phyloP scores from a whole-genome alignment of 208 protist species.

The Leishmania mexicana region DNA sequence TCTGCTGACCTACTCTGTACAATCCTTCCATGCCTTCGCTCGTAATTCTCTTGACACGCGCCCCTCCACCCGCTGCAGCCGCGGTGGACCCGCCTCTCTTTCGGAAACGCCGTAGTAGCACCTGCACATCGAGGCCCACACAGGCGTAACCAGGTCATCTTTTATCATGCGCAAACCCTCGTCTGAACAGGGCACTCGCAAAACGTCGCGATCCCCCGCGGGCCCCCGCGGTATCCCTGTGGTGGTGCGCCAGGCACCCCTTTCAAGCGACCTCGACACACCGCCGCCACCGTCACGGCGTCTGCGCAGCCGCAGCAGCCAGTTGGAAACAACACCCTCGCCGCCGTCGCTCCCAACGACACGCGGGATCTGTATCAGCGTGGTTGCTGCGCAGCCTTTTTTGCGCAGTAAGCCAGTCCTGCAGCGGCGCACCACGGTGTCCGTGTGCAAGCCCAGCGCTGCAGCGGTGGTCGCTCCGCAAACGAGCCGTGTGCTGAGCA shows the following conservation, averaged over 20 bases:
- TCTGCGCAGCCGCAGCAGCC: constrained; percentile 4
- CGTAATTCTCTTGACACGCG: background rate
- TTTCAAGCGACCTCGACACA: background rate
- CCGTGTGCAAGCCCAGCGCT: background rate
- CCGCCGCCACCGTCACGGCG: constrained; percentile 7
- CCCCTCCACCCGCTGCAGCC: background rate
- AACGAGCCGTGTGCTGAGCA: background rate
- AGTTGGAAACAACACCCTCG: background rate
- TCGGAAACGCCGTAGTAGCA: background rate
- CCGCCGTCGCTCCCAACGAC: background rate
- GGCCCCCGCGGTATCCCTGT: background rate
- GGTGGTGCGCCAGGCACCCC: too few species aligned
- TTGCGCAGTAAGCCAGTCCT: constrained; percentile 8
- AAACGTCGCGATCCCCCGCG: background rate
- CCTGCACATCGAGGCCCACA: background rate
- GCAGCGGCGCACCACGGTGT: constrained; percentile 4
- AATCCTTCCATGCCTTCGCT: background rate
- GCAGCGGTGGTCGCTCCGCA: background rate
- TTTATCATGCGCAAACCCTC: background rate
- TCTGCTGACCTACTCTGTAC: background rate
- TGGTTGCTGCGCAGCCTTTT: background rate
- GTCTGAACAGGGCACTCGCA: too few species aligned
- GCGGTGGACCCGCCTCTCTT: background rate
- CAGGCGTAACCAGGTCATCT: background rate
- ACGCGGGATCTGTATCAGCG: background rate